Evolutionary conservation across 352 stramenopile species (phyloP).

Genomic region (Phytophthora sp.): DNA sequence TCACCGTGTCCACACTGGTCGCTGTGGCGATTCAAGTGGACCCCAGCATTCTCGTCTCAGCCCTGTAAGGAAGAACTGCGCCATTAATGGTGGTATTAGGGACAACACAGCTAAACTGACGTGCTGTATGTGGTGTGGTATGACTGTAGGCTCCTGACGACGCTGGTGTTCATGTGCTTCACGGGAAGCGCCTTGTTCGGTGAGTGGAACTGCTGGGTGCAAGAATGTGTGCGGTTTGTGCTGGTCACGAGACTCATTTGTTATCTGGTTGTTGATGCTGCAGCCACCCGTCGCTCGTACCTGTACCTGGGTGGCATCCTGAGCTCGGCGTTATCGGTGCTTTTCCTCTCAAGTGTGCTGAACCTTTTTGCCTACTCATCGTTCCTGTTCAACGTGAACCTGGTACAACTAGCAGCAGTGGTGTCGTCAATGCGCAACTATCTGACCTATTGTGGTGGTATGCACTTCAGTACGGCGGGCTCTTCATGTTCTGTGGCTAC

Average conservation of each 20-base stretch:
- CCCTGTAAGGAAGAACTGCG: conserved; percentile 52
- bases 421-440: no score
- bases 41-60: conserved; percentile 77
- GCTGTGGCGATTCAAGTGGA: conserved; percentile 78
- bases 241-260: background rate
- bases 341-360: conserved; percentile 56
- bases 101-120: no score
- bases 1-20: conserved; percentile 77
- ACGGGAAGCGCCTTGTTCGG: conserved; percentile 74
- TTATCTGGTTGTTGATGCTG: conserved; percentile 5
- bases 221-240: background rate
- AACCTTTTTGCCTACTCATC: conserved; percentile 74
- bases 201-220: conserved; percentile 26
- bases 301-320: conserved; percentile 86
- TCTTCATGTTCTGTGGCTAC: conserved; percentile 90
- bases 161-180: conserved; percentile 88
- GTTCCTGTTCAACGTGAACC: conserved; percentile 58
- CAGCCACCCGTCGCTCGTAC: conserved; percentile 77
- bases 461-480: conserved; percentile 73
- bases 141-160: conserved; percentile 62
- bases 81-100: background rate
- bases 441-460: conserved; percentile 15
- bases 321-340: conserved; percentile 63
- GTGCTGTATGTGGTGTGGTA: background rate
- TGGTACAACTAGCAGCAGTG: conserved; percentile 60